A percentile compares a stretch with the other conserved stretches of the same genome.
Evolutionary conservation across 306 rosid genomes (phyloP).

Genomic region (Begonia peltatifolia): DNA sequence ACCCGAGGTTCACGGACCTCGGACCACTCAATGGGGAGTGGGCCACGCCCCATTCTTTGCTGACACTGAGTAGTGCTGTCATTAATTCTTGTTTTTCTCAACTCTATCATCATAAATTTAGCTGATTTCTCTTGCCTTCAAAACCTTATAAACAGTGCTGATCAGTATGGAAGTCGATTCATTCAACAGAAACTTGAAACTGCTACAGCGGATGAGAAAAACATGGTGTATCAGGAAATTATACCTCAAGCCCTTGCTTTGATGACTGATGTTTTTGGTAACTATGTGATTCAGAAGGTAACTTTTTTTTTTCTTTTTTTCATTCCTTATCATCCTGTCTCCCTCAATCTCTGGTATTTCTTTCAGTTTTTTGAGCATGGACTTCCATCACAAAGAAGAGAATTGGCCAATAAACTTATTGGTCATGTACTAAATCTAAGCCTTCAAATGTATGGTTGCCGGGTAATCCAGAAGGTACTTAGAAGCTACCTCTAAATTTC

Average conservation of each 20-base stretch:
- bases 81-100: no score
- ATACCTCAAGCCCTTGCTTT: conserved; percentile 78
- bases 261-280: conserved; percentile 92
- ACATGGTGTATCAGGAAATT: conserved; percentile 78
- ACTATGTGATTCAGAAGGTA: conserved; percentile 91
- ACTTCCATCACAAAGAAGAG: conserved; percentile 65
- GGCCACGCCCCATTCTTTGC: no score
- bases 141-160: conserved; percentile 29
- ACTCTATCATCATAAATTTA: no score
- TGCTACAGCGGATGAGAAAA: conserved; percentile 65
- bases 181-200: conserved; percentile 87
- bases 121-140: no score
- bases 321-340: no score
- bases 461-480: conserved; percentile 84
- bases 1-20: no score
- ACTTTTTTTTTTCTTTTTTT: not conserved
- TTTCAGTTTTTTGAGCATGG: conserved; percentile 91
- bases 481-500: no score
- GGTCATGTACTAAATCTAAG: conserved; percentile 66
- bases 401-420: conserved; percentile 62
- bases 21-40: no score
- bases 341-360: conserved; percentile 1
- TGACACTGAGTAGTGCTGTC: no score
- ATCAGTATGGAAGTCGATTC: conserved; percentile 84
- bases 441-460: conserved; percentile 97